Evolutionary conservation across 306 rosid species (phyloP).

Genomic region (Acacia melanoxylon): DNA sequence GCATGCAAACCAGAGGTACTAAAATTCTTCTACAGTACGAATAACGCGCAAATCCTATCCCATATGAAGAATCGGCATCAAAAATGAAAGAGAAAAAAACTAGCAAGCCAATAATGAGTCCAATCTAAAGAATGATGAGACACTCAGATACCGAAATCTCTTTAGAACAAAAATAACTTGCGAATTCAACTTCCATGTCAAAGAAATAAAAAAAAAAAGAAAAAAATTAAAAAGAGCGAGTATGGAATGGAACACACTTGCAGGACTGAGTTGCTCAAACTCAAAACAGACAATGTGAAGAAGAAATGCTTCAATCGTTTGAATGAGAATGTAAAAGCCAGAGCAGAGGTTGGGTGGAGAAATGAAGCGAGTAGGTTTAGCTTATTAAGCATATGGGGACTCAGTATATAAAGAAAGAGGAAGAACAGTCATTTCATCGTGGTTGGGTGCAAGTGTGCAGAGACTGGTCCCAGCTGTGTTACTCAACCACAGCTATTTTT

Average conservation of each 20-base stretch:
- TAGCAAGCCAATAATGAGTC: neutral
- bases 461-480: neutral
- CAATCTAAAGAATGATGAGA: neutral
- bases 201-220: neutral
- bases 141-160: neutral
- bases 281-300: neutral
- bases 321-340: neutral
- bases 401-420: neutral
- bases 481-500: too few species aligned
- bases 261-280: neutral
- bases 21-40: neutral
- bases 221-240: neutral
- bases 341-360: neutral
- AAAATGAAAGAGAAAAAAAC: neutral
- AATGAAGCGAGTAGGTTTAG: neutral
- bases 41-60: neutral
- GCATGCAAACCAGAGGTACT: neutral
- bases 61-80: neutral
- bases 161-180: neutral
- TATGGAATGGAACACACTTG: constrained; percentile 5
- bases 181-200: neutral
- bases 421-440: neutral
- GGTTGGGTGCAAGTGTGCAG: neutral
- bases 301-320: neutral
- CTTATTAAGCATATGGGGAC: neutral